Percentiles rank a stretch among this genome's conserved stretches.
Conservation (phyloP, 73 alveolate genomes). For the Paramecium pentaurelia region DNA sequence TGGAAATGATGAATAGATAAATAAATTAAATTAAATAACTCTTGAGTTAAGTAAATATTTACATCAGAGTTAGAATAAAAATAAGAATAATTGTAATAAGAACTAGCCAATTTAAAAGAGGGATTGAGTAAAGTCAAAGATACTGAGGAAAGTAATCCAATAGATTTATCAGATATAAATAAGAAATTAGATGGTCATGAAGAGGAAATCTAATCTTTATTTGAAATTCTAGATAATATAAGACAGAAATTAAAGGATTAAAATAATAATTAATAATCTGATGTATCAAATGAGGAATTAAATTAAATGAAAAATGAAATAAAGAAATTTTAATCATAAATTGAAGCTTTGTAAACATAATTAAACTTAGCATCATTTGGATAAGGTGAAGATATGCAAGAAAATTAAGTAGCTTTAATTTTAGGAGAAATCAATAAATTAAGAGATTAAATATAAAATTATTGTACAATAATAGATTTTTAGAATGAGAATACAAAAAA, state of each 20-base stretch:
- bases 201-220: background rate
- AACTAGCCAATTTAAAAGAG: background rate
- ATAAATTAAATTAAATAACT: background rate
- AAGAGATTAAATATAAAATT: background rate
- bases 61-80: background rate
- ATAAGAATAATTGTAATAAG: background rate
- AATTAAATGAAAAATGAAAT: background rate
- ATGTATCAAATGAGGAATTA: background rate
- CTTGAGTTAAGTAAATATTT: background rate
- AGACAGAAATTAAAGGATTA: background rate
- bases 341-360: background rate
- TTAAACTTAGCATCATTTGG: slow-evolving; percentile 24
- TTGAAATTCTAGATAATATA: background rate
- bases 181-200: background rate
- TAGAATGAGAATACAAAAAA: background rate
- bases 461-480: background rate
- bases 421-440: slow-evolving; percentile 38
- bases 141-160: background rate
- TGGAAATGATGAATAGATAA: background rate
- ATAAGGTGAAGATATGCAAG: background rate
- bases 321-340: background rate
- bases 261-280: background rate
- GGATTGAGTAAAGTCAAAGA: background rate
- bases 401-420: background rate
- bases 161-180: background rate